Evolutionary conservation across 2,329 filamentous ascomycete genomes (phyloP).

Genomic region (Monilinia vaccinii-corymbosi): DNA sequence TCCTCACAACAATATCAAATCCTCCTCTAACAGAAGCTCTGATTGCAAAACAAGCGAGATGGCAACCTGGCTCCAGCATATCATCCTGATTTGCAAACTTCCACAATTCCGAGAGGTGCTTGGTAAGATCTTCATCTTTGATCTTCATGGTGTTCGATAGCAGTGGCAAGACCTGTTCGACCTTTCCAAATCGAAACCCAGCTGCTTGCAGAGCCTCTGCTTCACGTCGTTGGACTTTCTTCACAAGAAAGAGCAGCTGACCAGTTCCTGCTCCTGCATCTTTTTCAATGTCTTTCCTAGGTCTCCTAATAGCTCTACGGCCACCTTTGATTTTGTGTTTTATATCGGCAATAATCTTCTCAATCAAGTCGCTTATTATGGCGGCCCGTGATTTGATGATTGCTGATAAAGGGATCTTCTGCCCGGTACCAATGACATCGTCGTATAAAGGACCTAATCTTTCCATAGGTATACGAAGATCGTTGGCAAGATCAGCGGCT

Average conservation of each 20-base stretch:
- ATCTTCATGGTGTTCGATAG: constrained; percentile 71
- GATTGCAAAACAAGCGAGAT: constrained; percentile 50
- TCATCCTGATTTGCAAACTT: constrained; percentile 41
- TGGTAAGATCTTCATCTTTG: constrained; percentile 49
- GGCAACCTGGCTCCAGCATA: constrained; percentile 43
- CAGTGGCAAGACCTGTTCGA: constrained; percentile 57
- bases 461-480: constrained; percentile 53
- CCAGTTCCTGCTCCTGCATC: constrained; percentile 6
- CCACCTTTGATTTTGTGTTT: constrained; percentile 8
- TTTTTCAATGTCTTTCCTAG: constrained; percentile 3
- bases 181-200: constrained; percentile 70
- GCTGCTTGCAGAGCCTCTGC: constrained; percentile 55
- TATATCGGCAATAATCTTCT: neutral
- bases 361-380: neutral
- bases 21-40: constrained; percentile 38
- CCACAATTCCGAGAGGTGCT: constrained; percentile 55
- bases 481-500: constrained; percentile 62
- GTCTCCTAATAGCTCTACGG: neutral
- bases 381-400: constrained; percentile 5
- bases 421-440: constrained; percentile 61
- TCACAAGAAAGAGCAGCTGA: constrained; percentile 73
- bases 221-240: constrained; percentile 50
- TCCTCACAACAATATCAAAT: constrained; percentile 30
- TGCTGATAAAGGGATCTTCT: constrained; percentile 7
- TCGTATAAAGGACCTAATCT: constrained; percentile 65